A percentile compares a stretch with the other conserved stretches of the same genome.
Conservation (phyloP, 2,329 filamentous ascomycete species). For the Claviceps fusiformis region DNA sequence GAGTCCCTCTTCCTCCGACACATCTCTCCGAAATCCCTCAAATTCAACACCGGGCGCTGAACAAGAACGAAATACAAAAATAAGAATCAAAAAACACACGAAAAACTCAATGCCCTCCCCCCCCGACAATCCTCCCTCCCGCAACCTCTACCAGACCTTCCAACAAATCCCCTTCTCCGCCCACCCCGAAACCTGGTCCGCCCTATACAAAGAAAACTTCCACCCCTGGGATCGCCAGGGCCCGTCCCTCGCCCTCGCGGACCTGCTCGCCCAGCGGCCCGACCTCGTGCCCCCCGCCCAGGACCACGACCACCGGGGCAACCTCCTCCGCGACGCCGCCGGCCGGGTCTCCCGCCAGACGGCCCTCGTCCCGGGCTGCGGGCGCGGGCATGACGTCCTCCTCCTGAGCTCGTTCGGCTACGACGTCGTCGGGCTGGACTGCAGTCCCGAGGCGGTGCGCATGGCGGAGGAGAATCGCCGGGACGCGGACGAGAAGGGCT, state of each 20-base stretch:
- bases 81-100: no score
- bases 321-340: slow-evolving; percentile 6
- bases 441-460: slow-evolving; percentile 33
- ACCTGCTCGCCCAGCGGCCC: slow-evolving; percentile 32
- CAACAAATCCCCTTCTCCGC: slow-evolving; percentile 17
- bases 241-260: slow-evolving; percentile 38
- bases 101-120: slow-evolving; percentile 7
- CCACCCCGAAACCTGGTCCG: slow-evolving; percentile 31
- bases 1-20: no score
- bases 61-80: no score
- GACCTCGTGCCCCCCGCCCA: slow-evolving; percentile 29
- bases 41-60: no score
- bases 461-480: slow-evolving; percentile 31
- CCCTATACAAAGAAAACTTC: slow-evolving; percentile 30
- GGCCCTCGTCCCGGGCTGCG: slow-evolving; percentile 71
- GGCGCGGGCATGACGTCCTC: slow-evolving; percentile 67
- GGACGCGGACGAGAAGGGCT: slow-evolving; percentile 24
- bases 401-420: slow-evolving; percentile 63
- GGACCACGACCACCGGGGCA: slow-evolving; percentile 18
- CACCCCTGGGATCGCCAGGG: slow-evolving; percentile 44
- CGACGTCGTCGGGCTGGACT: slow-evolving; percentile 64
- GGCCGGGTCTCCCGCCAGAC: slow-evolving; percentile 15
- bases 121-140: slow-evolving; percentile 10
- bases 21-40: no score
- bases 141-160: slow-evolving; percentile 21